Evolutionary conservation across 1,139 yeast genomes (phyloP), one percentile per base, ranked within the genome.

Genomic region (Debaryomyces psychrophilus): DNA sequence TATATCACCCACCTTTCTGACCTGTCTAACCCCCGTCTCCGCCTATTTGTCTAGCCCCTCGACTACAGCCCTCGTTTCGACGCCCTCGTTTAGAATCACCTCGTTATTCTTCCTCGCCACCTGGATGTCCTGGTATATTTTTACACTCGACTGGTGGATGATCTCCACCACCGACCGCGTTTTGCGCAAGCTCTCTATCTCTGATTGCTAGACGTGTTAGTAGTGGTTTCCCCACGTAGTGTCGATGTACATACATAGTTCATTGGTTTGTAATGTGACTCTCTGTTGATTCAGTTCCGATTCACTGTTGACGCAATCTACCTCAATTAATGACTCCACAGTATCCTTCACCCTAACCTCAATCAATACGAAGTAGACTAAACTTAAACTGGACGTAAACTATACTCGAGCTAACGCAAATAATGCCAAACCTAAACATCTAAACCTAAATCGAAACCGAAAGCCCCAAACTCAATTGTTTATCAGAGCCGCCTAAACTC

Each of bases 131-230:
- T 57, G 47, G 36, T 60, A 54, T 8, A 68, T 61, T 27, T 58
- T 62, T 8, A 56, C 60, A 1, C 67, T 63, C 11, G 71, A 54
- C 40, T 58, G 64, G 38, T 65, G 61, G 7, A 68, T 56, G 1
- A 62, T 60, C 48, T 68, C 71, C 11, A 68, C 54, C 5, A 65
- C 58, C 9, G 71, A 64, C 37, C 73, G 47, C 29, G 65, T 55
- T 47, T 62, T 65, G 43, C 55, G 64, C 14, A 68, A 58, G 39
- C 54, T 51, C 17, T 55, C 57, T 15, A 65, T 53, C 45, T 64
- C 56, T 7, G 47, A 12, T 25, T 54, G 39, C 41, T 52, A 42
- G 6, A 8, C 22, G 8, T 17, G 45, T 45, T 45, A 45, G 43
- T 41, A 29, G 18, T 29, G 4, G 11, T 20, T 20, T 5, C 5